Conservation (phyloP, 2,329 filamentous ascomycete species). For the Aspergillus sp. region DNA sequence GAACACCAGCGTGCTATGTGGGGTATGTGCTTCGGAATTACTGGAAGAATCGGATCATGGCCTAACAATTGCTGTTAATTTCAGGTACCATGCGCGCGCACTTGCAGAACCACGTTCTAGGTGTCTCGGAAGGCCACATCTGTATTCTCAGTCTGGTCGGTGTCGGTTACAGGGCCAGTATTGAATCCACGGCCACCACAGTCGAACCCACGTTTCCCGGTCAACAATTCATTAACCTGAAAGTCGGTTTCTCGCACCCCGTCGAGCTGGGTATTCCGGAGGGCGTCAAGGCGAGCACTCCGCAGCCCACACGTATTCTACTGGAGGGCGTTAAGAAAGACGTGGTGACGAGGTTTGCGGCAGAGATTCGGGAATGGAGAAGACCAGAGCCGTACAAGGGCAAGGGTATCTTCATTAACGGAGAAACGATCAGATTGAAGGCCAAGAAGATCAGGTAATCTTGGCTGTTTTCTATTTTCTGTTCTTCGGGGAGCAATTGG, state of each 20-base stretch:
- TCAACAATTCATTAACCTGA: constrained; percentile 84
- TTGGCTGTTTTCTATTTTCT: constrained; percentile 4
- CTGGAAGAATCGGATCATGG: background rate
- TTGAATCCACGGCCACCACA: constrained; percentile 69
- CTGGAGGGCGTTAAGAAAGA: constrained; percentile 83
- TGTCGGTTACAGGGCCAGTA: constrained; percentile 85
- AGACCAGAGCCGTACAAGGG: constrained; percentile 97
- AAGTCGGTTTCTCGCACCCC: constrained; percentile 94
- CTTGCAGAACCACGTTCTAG: constrained; percentile 81
- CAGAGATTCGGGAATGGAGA: constrained; percentile 80
- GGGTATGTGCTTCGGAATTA: constrained; percentile 52
- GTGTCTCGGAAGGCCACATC: constrained; percentile 93
- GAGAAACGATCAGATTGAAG: constrained; percentile 97
- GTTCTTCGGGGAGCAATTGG: constrained; percentile 2
- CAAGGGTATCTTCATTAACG: constrained; percentile 97
- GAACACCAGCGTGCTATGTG: constrained; percentile 89
- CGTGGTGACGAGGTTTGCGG: constrained; percentile 83
- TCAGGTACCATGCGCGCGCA: constrained; percentile 83
- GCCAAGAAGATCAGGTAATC: constrained; percentile 89
- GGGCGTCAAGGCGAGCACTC: constrained; percentile 78
- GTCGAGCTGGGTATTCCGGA: constrained; percentile 79
- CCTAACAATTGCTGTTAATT: constrained; percentile 13
- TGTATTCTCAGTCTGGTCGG: constrained; percentile 88
- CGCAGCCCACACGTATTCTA: constrained; percentile 84
- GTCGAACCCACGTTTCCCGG: constrained; percentile 62